Evolutionary conservation across 768 basidiomycete species (phyloP).

Genomic region (Pisolithus microcarpus): DNA sequence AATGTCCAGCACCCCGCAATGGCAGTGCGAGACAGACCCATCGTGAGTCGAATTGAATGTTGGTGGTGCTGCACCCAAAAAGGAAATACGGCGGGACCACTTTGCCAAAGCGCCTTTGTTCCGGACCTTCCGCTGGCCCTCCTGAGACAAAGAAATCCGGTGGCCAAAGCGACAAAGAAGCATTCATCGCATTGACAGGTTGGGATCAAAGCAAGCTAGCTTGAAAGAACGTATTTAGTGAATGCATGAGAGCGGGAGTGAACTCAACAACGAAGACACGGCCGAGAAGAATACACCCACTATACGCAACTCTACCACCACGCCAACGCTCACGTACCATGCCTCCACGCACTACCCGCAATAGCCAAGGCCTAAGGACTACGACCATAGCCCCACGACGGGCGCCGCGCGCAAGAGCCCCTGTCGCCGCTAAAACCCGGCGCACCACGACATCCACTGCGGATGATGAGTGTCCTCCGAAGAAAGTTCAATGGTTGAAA

Average conservation of each 20-base stretch:
- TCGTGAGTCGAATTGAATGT: background rate
- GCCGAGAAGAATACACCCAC: background rate
- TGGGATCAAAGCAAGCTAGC: slow-evolving; percentile 12
- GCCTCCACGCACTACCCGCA: slow-evolving; percentile 21
- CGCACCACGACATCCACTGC: background rate
- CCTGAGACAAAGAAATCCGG: slow-evolving; percentile 5
- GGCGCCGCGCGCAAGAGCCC: slow-evolving; percentile 19
- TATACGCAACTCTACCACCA: background rate
- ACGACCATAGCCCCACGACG: background rate
- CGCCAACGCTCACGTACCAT: slow-evolving; percentile 6
- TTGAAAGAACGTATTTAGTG: slow-evolving; percentile 15
- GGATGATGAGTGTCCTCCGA: background rate
- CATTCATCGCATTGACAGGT: slow-evolving; percentile 4
- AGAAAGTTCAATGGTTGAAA: slow-evolving; percentile 2
- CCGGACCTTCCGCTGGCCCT: background rate
- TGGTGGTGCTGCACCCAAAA: slow-evolving; percentile 8
- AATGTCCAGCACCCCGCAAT: background rate
- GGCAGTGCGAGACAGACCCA: background rate
- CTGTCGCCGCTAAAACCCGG: background rate
- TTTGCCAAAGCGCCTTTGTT: background rate
- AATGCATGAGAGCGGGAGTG: background rate
- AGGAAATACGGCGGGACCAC: slow-evolving; percentile 6
- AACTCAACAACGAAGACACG: background rate
- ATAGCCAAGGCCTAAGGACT: background rate
- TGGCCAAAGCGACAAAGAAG: slow-evolving; percentile 12